Base-by-base conservation (phyloP, 192 early-diverging fungal species). In the Funneliformis mosseae region DNA sequence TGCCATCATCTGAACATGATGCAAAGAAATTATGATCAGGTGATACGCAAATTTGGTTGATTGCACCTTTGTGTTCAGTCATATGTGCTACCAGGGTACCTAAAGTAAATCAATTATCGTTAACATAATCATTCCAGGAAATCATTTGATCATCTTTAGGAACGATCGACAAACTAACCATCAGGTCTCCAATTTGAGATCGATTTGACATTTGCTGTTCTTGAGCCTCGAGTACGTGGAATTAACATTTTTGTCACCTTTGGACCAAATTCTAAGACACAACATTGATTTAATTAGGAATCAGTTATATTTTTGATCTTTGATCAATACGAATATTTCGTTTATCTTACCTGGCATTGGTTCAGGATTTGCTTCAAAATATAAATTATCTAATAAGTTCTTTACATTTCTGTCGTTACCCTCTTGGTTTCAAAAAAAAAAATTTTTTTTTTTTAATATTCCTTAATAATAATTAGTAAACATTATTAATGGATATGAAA, bases 1-100 rank as follows among this genome's bases (percentile, higher is more conserved):
- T 91, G 39, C 95, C 95, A 82, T 97, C 96, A 41, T 93, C 91
- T 23, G 95, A 94, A 61, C 92, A 95, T 0, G 95, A 92, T 11
- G 93, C 92, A 84, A 98, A 93, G 60, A 94, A 85, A 5, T 88
- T 87, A 25, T 91, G 91, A 82, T 95, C 94, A 14, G 88, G 88
- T 4, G 93, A 91, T 2, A 94, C 87, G 0, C 83, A 87, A 8
- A 96, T 83, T 67, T 92, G 90, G 28, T 92, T 92, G 21, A 97
- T 87, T 2, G 92, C 78, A n/a, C 88, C 92, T 28, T 90, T 95
- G 79, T 99, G 97, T 76, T 99, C 96, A 12, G 89, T 86, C 23
- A 97, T 84, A 75, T 94, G 92, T 11, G 94, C 94, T 16, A 97
- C 90, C 45, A 97, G 81, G 14, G 86, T 92, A 21, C 91, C 85